These are phyloP conservation scores for Penicillium desertorum DNA, from an alignment of 495 filamentous ascomycete genomes.

Conservation along the genomic window DNA sequence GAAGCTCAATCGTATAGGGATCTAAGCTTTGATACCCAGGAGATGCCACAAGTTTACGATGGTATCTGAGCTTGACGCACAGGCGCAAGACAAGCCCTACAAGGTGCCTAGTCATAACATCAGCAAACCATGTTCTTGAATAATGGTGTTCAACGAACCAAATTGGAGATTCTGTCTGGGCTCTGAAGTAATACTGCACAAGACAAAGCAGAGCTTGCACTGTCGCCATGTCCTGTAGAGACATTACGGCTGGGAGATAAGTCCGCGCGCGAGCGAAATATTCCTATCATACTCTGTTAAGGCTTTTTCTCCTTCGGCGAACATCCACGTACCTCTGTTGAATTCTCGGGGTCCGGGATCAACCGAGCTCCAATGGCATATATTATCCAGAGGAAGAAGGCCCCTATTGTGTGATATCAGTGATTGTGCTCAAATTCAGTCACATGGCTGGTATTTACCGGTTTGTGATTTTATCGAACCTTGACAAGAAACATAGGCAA, in stretches of 20 bases:
- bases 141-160: background rate
- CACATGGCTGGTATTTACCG: background rate
- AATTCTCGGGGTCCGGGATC: conserved; percentile 13
- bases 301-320: background rate
- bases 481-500: conserved; percentile 5
- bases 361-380: conserved; percentile 19
- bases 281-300: conserved; percentile 2
- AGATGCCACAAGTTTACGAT: conserved; percentile 4
- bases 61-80: conserved; percentile 14
- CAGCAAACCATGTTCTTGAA: background rate
- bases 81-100: conserved; percentile 12
- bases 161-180: conserved; percentile 7
- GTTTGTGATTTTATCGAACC: conserved; percentile 10
- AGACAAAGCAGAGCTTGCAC: conserved; percentile 17
- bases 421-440: background rate
- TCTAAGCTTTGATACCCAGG: background rate
- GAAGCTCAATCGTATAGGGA: conserved; percentile 15
- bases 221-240: conserved; percentile 11
- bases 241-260: conserved; percentile 12
- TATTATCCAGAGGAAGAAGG: conserved; percentile 19
- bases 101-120: conserved; percentile 10
- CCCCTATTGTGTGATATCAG: conserved; percentile 2
- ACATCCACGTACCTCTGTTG: conserved; percentile 2
- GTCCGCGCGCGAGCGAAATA: conserved; percentile 16
- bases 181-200: conserved; percentile 17